These are phyloP conservation scores for Trichoderma guizhouense DNA, from an alignment of 2,329 filamentous ascomycete species.

Conservation along the genomic window DNA sequence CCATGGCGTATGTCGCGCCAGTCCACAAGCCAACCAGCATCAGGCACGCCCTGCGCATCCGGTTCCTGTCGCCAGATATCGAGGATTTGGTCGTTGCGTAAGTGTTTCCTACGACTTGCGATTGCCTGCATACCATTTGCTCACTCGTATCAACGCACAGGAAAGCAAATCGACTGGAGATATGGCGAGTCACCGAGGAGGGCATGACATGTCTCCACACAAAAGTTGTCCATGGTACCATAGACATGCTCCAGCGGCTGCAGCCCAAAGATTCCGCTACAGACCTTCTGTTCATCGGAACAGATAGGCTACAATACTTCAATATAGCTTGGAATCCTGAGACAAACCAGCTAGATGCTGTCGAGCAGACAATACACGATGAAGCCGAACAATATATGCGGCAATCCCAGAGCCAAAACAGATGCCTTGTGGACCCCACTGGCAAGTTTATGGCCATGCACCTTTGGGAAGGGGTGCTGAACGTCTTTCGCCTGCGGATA, in stretches of 20 bases:
- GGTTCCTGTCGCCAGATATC: constrained; percentile 68
- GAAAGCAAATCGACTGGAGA: constrained; percentile 80
- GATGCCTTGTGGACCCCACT: constrained; percentile 79
- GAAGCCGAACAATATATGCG: constrained; percentile 59
- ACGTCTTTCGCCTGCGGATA: constrained; percentile 49
- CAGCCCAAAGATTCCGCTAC: constrained; percentile 69
- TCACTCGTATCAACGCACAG: constrained; percentile 39
- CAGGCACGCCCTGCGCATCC: constrained; percentile 78
- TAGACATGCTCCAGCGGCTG: constrained; percentile 80
- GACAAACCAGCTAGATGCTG: constrained; percentile 47
- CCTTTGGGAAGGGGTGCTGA: constrained; percentile 59
- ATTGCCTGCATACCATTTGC: not conserved
- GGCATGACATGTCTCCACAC: constrained; percentile 64
- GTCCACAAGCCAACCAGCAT: constrained; percentile 92
- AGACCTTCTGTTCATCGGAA: constrained; percentile 89
- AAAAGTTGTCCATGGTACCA: constrained; percentile 75
- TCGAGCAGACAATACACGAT: constrained; percentile 52
- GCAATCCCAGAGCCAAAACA: constrained; percentile 77
- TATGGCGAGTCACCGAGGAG: constrained; percentile 68
- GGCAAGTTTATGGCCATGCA: constrained; percentile 58
- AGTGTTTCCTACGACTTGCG: constrained; percentile 33
- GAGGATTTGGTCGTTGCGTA: constrained; percentile 88
- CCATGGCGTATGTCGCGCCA: constrained; percentile 91
- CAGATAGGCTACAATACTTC: constrained; percentile 86
- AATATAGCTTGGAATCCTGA: constrained; percentile 76